A percentile compares a stretch with the other conserved stretches of the same genome.
These are phyloP conservation scores for Boletus edulis DNA, from an alignment of 768 basidiomycete genomes.

Conservation along the genomic window DNA sequence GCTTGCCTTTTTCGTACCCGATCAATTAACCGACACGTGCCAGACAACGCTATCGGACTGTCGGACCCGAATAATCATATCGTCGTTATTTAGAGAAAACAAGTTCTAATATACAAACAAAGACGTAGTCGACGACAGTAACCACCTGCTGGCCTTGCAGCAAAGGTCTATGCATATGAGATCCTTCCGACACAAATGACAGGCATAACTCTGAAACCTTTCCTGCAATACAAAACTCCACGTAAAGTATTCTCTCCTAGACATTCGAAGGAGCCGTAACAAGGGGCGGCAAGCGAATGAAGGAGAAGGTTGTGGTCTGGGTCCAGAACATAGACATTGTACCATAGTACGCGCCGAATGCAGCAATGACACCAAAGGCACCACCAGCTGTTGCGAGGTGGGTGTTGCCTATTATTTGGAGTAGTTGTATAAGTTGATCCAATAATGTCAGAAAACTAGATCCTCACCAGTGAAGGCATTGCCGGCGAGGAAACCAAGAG, in stretches of 20 bases:
- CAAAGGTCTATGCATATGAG: neutral
- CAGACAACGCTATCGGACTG: slow-evolving; percentile 5
- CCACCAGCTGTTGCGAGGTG: slow-evolving; percentile 29
- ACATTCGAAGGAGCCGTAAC: slow-evolving; percentile 16
- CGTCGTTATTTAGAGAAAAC: too few relatives aligned
- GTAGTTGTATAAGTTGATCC: neutral
- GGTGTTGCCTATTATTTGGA: slow-evolving; percentile 12
- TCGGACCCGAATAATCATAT: neutral
- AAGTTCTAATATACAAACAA: too few relatives aligned
- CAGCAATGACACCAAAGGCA: slow-evolving; percentile 23
- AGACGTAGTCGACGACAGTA: too few relatives aligned
- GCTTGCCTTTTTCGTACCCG: slow-evolving; percentile 31
- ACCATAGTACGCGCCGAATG: slow-evolving; percentile 30
- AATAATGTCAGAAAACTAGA: neutral
- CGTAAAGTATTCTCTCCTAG: neutral
- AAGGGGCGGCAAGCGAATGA: slow-evolving; percentile 25
- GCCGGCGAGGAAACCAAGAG: slow-evolving; percentile 24
- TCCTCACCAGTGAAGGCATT: slow-evolving; percentile 28
- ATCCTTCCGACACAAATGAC: too few relatives aligned
- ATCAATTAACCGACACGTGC: slow-evolving; percentile 23
- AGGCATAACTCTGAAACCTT: neutral
- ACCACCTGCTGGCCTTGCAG: neutral
- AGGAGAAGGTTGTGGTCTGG: slow-evolving; percentile 26
- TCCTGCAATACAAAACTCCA: neutral
- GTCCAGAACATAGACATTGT: slow-evolving; percentile 28